A percentile compares a stretch with the other conserved stretches of the same genome.
Evolutionary conservation across 148 eudicot species (phyloP).

Genomic region (Amaranthus palmeri): DNA sequence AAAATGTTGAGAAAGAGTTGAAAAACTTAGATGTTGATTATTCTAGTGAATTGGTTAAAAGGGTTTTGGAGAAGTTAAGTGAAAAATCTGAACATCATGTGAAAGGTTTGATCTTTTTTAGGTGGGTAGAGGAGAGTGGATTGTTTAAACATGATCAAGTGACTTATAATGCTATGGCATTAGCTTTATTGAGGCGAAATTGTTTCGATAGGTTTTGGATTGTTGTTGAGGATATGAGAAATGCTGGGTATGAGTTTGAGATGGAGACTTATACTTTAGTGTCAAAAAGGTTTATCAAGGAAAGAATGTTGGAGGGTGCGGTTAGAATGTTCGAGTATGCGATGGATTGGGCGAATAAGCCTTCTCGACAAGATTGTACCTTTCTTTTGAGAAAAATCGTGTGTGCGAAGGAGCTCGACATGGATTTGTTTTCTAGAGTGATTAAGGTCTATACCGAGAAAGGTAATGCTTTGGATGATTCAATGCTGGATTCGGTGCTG

Average conservation of each 20-base stretch:
- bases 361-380: conserved; percentile 47
- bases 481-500: conserved; percentile 46
- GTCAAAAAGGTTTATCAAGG: conserved; percentile 40
- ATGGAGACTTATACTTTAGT: conserved; percentile 41
- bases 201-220: conserved; percentile 70
- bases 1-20: conserved; percentile 56
- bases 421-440: conserved; percentile 52
- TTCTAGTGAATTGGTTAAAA: conserved; percentile 44
- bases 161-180: conserved; percentile 51
- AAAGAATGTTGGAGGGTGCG: conserved; percentile 58
- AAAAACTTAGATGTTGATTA: conserved; percentile 32
- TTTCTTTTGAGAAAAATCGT: conserved; percentile 64
- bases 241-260: conserved; percentile 47
- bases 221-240: conserved; percentile 55
- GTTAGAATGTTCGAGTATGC: conserved; percentile 66
- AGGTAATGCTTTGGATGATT: conserved; percentile 42
- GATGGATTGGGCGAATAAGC: conserved; percentile 49
- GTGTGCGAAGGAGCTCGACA: conserved; percentile 50
- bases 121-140: conserved; percentile 69
- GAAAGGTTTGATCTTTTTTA: conserved; percentile 66
- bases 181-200: conserved; percentile 54
- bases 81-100: conserved; percentile 29
- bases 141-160: conserved; percentile 52
- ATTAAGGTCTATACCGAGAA: conserved; percentile 40
- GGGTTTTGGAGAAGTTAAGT: conserved; percentile 53